Percentiles rank a stretch among this genome's conserved stretches.
Evolutionary conservation across 306 rosid genomes (phyloP).

Genomic region (Benincasa hispida): DNA sequence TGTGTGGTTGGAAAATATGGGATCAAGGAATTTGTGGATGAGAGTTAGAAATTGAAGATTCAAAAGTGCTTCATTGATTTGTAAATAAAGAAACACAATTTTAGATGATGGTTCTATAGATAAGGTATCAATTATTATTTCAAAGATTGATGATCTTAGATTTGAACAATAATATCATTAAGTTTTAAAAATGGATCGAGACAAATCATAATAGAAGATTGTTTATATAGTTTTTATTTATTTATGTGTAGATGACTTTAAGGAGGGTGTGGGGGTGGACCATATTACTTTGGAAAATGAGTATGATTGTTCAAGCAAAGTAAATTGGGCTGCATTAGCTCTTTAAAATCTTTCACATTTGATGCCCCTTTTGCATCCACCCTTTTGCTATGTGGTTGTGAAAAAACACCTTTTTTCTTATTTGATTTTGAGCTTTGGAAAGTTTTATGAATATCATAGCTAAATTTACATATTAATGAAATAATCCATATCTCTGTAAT

Average conservation of each 20-base stretch:
- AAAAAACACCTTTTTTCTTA: neutral
- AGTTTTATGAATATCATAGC: neutral
- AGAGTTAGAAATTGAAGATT: slow-evolving; percentile 14
- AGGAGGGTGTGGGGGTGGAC: neutral
- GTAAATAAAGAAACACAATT: neutral
- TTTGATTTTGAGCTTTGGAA: neutral
- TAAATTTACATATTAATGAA: neutral
- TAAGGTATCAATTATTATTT: too few relatives aligned
- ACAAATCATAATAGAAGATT: neutral
- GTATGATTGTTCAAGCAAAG: neutral
- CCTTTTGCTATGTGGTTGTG: neutral
- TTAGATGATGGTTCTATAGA: too few relatives aligned
- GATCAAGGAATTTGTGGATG: slow-evolving; percentile 25
- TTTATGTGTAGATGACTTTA: neutral
- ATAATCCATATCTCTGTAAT: too few relatives aligned
- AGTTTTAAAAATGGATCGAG: neutral
- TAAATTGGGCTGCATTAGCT: neutral
- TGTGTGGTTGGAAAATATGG: neutral
- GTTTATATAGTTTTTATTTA: neutral
- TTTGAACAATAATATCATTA: neutral
- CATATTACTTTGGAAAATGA: neutral
- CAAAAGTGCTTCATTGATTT: neutral
- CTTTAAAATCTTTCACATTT: neutral
- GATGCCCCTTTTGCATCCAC: neutral
- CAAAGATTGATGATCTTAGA: too few relatives aligned